These are phyloP conservation scores for Penicillium dipodomyicola DNA, from an alignment of 495 filamentous ascomycete genomes.

Conservation along the genomic window DNA sequence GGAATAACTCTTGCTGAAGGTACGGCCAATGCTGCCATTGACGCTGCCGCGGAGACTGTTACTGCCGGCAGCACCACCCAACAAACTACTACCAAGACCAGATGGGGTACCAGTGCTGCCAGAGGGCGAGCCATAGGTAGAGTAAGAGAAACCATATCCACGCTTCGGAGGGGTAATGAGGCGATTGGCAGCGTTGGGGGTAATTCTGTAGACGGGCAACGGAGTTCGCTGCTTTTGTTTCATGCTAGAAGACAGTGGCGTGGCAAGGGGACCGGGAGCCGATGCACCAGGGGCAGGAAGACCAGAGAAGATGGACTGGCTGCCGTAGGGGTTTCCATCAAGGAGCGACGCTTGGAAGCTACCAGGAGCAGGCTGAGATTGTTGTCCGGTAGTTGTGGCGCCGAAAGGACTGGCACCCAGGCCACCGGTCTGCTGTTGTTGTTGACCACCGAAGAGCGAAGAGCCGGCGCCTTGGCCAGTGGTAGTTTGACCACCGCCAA, in stretches of 20 bases:
- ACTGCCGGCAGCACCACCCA: slow-evolving; percentile 50
- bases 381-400: slow-evolving; percentile 48
- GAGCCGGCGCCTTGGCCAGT: slow-evolving; percentile 41
- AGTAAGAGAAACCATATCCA: slow-evolving; percentile 87
- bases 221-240: slow-evolving; percentile 73
- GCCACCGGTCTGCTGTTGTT: slow-evolving; percentile 53
- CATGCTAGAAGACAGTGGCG: slow-evolving; percentile 70
- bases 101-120: slow-evolving; percentile 70
- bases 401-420: slow-evolving; percentile 62
- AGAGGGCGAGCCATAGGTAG: slow-evolving; percentile 77
- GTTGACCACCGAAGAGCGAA: slow-evolving; percentile 65
- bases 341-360: slow-evolving; percentile 75
- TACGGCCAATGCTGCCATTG: slow-evolving; percentile 59
- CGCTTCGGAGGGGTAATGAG: slow-evolving; percentile 77
- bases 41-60: slow-evolving; percentile 37
- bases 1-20: slow-evolving; percentile 58
- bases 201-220: slow-evolving; percentile 85
- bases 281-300: slow-evolving; percentile 60
- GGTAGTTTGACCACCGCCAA: slow-evolving; percentile 40
- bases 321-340: slow-evolving; percentile 77
- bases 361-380: slow-evolving; percentile 52
- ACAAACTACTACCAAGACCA: slow-evolving; percentile 60
- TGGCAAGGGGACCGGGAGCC: slow-evolving; percentile 80
- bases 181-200: slow-evolving; percentile 71
- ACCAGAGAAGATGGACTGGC: slow-evolving; percentile 71